Evolutionary conservation across 176 grass and related monocot species (phyloP), one percentile per base, ranked within the genome.

Genomic region (Aechmea fasciata): DNA sequence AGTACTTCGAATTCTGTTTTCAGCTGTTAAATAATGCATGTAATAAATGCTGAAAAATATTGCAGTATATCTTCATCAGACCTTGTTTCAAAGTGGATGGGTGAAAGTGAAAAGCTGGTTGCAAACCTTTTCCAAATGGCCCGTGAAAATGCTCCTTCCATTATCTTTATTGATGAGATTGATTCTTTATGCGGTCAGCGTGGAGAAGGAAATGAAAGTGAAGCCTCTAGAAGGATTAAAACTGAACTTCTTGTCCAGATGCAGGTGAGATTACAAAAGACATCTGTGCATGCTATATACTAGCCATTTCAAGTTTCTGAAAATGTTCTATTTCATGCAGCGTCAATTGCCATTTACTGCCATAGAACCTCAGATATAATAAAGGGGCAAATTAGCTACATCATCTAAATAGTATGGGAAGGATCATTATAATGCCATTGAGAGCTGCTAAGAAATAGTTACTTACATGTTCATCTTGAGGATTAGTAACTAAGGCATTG

Each of bases 71-170:
- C 93, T 90, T 97, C 93, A 4, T 97, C 93, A 29, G 93, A 97
- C 64, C 86, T 97, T 76, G 93, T 97, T 75, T 97, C 93, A 57
- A 97, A 97, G 67, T 97, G 93, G 93, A 97, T 97, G 93, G 93
- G 93, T 72, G 93, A 97, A 83, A 97, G 93, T 66, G 93, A 97
- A 74, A 97, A 97, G 71, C 48, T 97, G 49, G 93, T 97, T 69
- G 81, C 89, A 28, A 97, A 97, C 59, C 88, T 97, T 74, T 97
- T 97, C 71, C 65, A 97, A 87, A 92, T 97, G 93, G 86, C 93
- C 74, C 88, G 89, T 0, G 93, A 97, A 90, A 97, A 92, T 76
- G 93, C 76, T 48, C 93, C 93, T 24, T 92, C 93, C 33, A 97
- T 97, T 72, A 97, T 92, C 69, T 97, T 97, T 49, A 64, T 97